Base-by-base conservation (phyloP, 352 stramenopile genomes). In the Phytophthora pistaciae region DNA sequence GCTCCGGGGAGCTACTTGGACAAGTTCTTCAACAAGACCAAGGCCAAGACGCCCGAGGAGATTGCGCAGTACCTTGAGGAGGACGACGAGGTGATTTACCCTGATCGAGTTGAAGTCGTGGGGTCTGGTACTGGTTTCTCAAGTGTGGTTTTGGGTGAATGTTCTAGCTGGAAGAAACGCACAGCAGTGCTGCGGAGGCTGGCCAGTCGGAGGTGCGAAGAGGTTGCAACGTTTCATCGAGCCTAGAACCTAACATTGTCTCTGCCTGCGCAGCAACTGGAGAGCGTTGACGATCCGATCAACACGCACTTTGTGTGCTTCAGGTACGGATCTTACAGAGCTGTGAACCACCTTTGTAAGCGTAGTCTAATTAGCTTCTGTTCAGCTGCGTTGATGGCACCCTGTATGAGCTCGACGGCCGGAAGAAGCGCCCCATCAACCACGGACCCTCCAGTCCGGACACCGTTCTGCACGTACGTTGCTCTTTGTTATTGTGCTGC, bases 251-350 rank as follows among this genome's bases (percentile, higher is more conserved):
- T 38, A 2, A 53, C 7, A 16, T 57, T 42, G 21, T 8, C 1
- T 16, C 6, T 50, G 14, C 1, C 20, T 62, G 20, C 59, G 40
- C 56, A 96, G 88, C 90, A 96, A 90, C 72, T 98, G 56, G 88
- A 95, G 46, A 82, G 85, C 54, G 81, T 98, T 18, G 88, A 98
- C 38, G 96, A 99, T 57, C 86, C 93, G 8, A 91, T 99, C 70
- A 89, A 98, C 68, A 99, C 96, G n/a, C 97, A 99, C 78, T 99
- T 99, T 60, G 84, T 99, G 31, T 98, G 93, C 70, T 98, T 99
- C 74, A 97, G 95, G 75, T 93, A 61, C 14, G 44, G 3, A 14
- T 3, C 2, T 11, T 18, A 25, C 46, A 10, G 23, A 36, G 38
- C 38, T 44, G 38, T n/a, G 14, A 44, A 44, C 13, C 38, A 44